Evolutionary conservation across 495 filamentous ascomycete genomes (phyloP).

Genomic region (Tirmania nivea): DNA sequence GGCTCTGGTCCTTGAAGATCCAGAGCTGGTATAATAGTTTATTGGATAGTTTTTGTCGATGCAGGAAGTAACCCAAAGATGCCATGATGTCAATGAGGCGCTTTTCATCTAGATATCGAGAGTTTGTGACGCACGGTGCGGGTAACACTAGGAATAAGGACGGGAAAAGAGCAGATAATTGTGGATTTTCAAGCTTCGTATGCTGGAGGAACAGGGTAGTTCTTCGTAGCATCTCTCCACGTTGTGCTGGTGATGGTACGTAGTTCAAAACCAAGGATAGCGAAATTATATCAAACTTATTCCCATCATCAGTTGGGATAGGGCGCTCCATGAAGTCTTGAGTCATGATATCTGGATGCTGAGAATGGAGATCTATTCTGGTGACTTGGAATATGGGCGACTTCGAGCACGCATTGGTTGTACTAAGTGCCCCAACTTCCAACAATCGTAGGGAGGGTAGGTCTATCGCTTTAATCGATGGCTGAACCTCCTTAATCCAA

Average conservation of each 20-base stretch:
- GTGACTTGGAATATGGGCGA: slow-evolving; percentile 47
- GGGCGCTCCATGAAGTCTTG: slow-evolving; percentile 92
- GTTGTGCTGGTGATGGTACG: slow-evolving; percentile 47
- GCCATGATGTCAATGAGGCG: slow-evolving; percentile 51
- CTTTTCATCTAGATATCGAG: slow-evolving; percentile 66
- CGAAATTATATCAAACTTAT: slow-evolving; percentile 71
- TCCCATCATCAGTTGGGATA: slow-evolving; percentile 35
- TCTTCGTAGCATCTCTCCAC: slow-evolving; percentile 74
- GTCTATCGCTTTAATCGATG: slow-evolving; percentile 16
- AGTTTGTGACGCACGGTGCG: slow-evolving; percentile 72
- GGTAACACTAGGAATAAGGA: slow-evolving; percentile 79
- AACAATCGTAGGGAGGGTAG: slow-evolving; percentile 35
- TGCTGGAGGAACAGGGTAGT: slow-evolving; percentile 40
- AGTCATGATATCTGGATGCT: slow-evolving; percentile 52
- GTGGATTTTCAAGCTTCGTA: slow-evolving; percentile 5
- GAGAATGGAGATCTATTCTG: slow-evolving; percentile 79
- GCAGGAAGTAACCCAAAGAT: slow-evolving; percentile 46
- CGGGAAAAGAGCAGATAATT: slow-evolving; percentile 32
- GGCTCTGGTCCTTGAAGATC: slow-evolving; percentile 21
- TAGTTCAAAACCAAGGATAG: slow-evolving; percentile 93
- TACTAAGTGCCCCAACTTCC: slow-evolving; percentile 76
- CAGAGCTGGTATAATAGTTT: slow-evolving; percentile 86
- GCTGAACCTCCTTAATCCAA: slow-evolving; percentile 39
- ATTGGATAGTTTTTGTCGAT: slow-evolving; percentile 44
- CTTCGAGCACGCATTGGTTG: slow-evolving; percentile 60